Evolutionary conservation across 192 early-diverging fungal genomes (phyloP).

Genomic region (Dissophora globulifera): DNA sequence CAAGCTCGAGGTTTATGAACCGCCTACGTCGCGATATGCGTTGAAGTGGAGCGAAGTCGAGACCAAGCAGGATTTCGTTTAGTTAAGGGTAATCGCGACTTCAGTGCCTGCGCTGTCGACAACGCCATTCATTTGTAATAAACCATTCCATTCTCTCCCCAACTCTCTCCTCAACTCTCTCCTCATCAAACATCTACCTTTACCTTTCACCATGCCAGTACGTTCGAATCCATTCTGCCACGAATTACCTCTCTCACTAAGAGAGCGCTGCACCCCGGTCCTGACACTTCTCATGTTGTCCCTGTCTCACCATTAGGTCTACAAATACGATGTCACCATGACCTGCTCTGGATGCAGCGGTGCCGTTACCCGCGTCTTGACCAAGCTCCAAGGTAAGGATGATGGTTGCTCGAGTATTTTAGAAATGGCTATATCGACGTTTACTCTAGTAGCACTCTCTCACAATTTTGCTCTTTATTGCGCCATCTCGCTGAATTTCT

Average conservation of each 20-base stretch:
- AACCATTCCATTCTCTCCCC: not conserved
- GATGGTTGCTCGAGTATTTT: not conserved
- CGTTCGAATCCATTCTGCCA: no score
- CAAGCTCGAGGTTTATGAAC: slow-evolving; percentile 62
- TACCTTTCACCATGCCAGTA: slow-evolving; percentile 28
- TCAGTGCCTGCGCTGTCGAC: no score
- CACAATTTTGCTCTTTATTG: not conserved
- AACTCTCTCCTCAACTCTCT: no score
- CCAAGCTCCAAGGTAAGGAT: slow-evolving; percentile 63
- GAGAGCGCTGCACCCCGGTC: no score
- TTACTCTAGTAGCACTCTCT: no score
- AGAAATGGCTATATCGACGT: no score
- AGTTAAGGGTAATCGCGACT: slow-evolving; percentile 11
- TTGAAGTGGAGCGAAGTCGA: slow-evolving; percentile 61
- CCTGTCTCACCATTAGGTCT: slow-evolving; percentile 50
- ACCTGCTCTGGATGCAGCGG: slow-evolving; percentile 81
- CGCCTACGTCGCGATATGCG: slow-evolving; percentile 57
- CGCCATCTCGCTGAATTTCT: not conserved
- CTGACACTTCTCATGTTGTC: no score
- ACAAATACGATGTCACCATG: slow-evolving; percentile 84
- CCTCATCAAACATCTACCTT: not conserved
- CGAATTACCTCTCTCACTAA: no score
- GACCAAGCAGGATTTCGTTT: slow-evolving; percentile 33
- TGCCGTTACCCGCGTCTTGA: slow-evolving; percentile 76
- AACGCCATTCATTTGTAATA: slow-evolving; percentile 5